A percentile compares a stretch with the other conserved stretches of the same genome.
These are phyloP conservation scores for Carex cristatella DNA, from an alignment of 176 grass and related monocot genomes.

Conservation along the genomic window DNA sequence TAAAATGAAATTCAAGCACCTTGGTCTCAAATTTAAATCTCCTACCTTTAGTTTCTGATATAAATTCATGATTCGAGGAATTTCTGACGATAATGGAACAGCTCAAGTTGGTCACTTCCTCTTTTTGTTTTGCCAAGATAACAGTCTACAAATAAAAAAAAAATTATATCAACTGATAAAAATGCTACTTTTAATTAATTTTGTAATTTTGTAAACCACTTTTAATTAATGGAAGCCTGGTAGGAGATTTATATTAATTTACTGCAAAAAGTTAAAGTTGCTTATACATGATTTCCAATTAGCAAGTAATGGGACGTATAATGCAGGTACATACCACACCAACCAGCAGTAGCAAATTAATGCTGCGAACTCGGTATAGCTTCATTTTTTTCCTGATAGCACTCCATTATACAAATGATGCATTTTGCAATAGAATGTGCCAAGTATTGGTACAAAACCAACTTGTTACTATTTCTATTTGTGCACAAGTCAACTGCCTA, in stretches of 20 bases:
- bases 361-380: neutral
- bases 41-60: constrained; percentile 16
- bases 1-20: neutral
- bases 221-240: neutral
- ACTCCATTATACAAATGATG: neutral
- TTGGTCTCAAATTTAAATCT: neutral
- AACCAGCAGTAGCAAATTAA: neutral
- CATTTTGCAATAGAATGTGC: neutral
- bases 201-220: neutral
- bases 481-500: neutral
- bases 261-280: neutral
- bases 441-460: neutral
- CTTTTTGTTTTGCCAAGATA: constrained; percentile 10
- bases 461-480: neutral
- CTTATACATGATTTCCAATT: constrained; percentile 5
- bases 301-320: neutral
- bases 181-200: neutral
- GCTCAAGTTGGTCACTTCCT: constrained; percentile 7
- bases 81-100: constrained; percentile 27
- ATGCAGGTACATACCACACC: neutral
- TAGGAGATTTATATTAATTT: neutral
- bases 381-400: neutral
- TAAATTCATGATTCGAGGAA: constrained; percentile 1
- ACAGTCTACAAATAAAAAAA: constrained; percentile 9
- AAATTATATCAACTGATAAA: neutral